phyloP scores from a whole-genome alignment of 2,329 filamentous ascomycete species.

The Trichoderma arundinaceum region DNA sequence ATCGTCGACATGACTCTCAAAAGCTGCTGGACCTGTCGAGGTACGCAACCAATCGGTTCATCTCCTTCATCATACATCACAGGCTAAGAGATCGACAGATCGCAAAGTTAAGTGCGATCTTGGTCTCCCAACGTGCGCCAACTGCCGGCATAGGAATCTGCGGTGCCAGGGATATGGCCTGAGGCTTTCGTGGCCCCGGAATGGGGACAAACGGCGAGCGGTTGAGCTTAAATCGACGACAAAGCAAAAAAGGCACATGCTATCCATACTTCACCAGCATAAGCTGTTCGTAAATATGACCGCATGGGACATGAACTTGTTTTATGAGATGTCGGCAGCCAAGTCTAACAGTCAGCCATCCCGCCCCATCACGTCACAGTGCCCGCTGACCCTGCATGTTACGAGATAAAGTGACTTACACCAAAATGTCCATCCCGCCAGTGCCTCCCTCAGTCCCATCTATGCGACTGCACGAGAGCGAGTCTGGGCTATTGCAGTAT shows the following conservation, averaged over 20 bases:
- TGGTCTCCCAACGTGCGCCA: background rate
- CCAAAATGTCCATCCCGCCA: slow-evolving; percentile 5
- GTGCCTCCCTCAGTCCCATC: background rate
- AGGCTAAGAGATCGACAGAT: slow-evolving; percentile 4
- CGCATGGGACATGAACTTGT: background rate
- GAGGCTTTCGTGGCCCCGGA: slow-evolving; percentile 19
- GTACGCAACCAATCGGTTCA: slow-evolving; percentile 1
- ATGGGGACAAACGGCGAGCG: slow-evolving; percentile 7
- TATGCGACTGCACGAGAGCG: background rate
- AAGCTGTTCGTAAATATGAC: slow-evolving; percentile 15
- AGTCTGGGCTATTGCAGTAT: slow-evolving; percentile 16
- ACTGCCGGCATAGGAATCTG: slow-evolving; percentile 6
- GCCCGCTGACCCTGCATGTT: background rate
- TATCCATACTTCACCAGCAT: slow-evolving; percentile 3
- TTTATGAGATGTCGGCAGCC: background rate
- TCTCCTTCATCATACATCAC: background rate
- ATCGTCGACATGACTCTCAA: background rate
- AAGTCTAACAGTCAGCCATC: background rate
- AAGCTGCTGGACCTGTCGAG: slow-evolving; percentile 22
- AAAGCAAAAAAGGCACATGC: background rate
- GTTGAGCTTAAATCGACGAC: slow-evolving; percentile 13
- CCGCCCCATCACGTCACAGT: background rate
- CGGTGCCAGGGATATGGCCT: slow-evolving; percentile 16
- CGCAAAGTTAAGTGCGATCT: slow-evolving; percentile 22
- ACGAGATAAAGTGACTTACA: background rate